Evolutionary conservation across 2,329 filamentous ascomycete genomes (phyloP), one percentile per base, ranked within the genome.

Genomic region (Teratosphaeria zuluensis): DNA sequence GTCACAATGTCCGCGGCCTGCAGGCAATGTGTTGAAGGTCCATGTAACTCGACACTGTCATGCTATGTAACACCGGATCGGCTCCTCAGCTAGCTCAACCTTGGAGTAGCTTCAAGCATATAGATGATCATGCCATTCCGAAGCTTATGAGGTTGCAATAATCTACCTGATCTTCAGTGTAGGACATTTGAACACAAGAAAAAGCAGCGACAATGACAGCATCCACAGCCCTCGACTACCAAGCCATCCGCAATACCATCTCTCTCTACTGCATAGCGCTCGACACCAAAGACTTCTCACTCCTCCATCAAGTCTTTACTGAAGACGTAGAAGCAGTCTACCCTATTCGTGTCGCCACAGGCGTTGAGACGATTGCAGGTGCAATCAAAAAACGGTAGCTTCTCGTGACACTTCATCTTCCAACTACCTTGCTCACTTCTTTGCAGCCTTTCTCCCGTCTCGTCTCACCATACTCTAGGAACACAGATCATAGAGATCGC

Each of bases 191-290:
- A 16, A 14, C 21, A n/a, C n/a, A n/a, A n/a, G n/a, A 4, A 53
- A 31, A 5, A 3, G 4, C 31, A 55, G 21, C 31, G 42, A 56
- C 28, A 21, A 61, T 61, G 57, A 11, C 61, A 12, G 28, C 60
- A 19, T 35, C 60, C 19, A 69, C 67, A 54, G 57, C 69, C 4
- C 48, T 68, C 42, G 69, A 72, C 59, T 69, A 71, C 68, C 53
- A 74, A 52, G 73, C 74, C n/a, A 74, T 78, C 63, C 70, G 69
- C 51, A 78, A 78, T 62, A 69, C 69, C 7, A 63, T 78, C 30
- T 64, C 74, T 5, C 72, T 68, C 32, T 78, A 78, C 64, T 77
- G 75, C 65, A 69, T 77, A 51, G 76, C 75, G 1, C 67, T 78
- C 5, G 76, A 78, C 62, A 71, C 70, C 16, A 77, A 77, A 59